Evolutionary conservation across 2,329 filamentous ascomycete species (phyloP).

Genomic region (Aspergillus caelatus): DNA sequence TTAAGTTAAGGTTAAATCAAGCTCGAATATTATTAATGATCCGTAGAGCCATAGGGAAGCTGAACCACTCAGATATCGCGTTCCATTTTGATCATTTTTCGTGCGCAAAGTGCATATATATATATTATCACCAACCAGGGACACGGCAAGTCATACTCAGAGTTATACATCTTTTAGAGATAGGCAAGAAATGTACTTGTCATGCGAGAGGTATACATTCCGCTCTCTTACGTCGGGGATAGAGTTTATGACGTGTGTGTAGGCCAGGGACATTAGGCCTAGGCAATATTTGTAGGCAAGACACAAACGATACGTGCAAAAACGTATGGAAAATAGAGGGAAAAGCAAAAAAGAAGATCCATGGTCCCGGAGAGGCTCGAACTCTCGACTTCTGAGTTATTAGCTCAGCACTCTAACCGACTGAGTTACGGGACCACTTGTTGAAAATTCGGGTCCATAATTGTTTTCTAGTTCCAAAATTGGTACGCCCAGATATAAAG

Average conservation of each 20-base stretch:
- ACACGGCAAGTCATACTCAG: not conserved
- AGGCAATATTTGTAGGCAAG: not conserved
- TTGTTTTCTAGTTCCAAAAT: not conserved
- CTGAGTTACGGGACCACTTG: not conserved
- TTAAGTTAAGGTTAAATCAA: not conserved
- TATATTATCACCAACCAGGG: not conserved
- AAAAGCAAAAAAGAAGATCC: not conserved
- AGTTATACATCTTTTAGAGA: not conserved
- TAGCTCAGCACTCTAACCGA: slow-evolving; percentile 6
- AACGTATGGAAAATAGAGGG: not conserved
- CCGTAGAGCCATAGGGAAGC: not conserved
- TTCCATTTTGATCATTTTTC: not conserved
- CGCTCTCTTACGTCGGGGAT: not conserved
- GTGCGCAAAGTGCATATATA: not conserved
- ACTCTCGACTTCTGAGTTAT: slow-evolving; percentile 7
- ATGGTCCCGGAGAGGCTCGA: slow-evolving; percentile 4
- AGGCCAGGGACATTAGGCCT: not conserved
- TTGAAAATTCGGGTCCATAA: accelerated
- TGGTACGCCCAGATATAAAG: too few species aligned
- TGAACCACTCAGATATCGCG: not conserved
- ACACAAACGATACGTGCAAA: not conserved
- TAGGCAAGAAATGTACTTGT: not conserved
- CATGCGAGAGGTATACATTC: not conserved
- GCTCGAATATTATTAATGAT: not conserved
- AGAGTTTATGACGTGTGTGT: not conserved